A percentile compares a stretch with the other conserved stretches of the same genome.
phyloP scores from a whole-genome alignment of 768 basidiomycete genomes.

The Sistotremastrum suecicum region DNA sequence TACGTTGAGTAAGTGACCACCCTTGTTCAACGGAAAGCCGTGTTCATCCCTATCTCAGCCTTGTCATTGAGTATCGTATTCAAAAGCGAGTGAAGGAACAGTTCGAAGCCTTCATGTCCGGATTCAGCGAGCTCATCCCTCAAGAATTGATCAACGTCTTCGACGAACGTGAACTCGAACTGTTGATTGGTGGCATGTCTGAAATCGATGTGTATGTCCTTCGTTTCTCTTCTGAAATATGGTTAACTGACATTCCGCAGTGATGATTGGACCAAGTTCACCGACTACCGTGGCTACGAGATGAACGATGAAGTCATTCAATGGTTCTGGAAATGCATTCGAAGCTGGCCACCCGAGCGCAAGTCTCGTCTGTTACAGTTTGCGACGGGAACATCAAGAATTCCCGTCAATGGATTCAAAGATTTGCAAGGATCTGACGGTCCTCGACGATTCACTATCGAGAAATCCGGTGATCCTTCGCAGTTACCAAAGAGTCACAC shows the following conservation, averaged over 20 bases:
- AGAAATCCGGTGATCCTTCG: constrained; percentile 93
- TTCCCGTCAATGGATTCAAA: constrained; percentile 98
- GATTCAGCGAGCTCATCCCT: constrained; percentile 97
- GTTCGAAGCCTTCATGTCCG: constrained; percentile 99
- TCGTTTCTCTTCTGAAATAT: background rate
- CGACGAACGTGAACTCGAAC: constrained; percentile 93
- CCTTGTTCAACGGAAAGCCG: background rate
- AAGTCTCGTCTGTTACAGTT: constrained; percentile 95
- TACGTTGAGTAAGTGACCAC: constrained; percentile 57
- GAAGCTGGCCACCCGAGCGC: constrained; percentile 95
- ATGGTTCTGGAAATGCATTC: constrained; percentile 99
- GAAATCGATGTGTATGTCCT: constrained; percentile 92
- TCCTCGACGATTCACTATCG: constrained; percentile 93
- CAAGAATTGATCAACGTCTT: constrained; percentile 97
- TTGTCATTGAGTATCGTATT: constrained; percentile 93
- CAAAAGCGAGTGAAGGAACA: constrained; percentile 95
- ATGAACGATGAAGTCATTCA: constrained; percentile 93
- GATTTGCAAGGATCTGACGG: constrained; percentile 97
- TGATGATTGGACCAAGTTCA: constrained; percentile 98
- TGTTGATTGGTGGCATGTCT: constrained; percentile 98
- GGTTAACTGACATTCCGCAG: constrained; percentile 20
- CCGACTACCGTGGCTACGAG: constrained; percentile 95
- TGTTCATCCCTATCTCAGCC: constrained; percentile 14
- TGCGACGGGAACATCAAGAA: constrained; percentile 91
- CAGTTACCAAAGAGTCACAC: constrained; percentile 81